Base-by-base conservation (phyloP, 495 filamentous ascomycete genomes). In the Penicillium cataractarum region DNA sequence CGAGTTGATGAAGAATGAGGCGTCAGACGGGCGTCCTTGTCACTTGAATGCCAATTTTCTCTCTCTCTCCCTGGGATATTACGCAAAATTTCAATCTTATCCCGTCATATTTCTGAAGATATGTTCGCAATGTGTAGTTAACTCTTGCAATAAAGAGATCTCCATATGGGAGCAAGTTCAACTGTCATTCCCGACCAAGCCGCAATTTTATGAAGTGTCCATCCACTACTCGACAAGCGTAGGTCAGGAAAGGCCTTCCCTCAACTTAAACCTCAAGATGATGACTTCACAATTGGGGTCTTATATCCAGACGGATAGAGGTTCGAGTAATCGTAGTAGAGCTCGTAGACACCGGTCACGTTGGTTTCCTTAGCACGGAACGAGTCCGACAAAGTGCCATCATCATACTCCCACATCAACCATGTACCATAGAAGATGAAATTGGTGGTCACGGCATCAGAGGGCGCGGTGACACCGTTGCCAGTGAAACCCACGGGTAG, bases 391-490 rank as follows among this genome's bases (percentile, higher is more conserved):
- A 70, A 35, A 10, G 44, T 17, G 0, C 65, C 64, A 52, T 35
- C 44, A 35, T 55, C 26, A 8, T 61, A 48, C 39, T 68, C 56
- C 62, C 65, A 72, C 67, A 68, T 65, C 39, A 68, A 49, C 33
- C 61, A 68, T 2, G 37, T 65, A 35, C 67, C 70, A 19, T 67
- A 72, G 48, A 68, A 72, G 35, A 67, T 22, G 50, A 65, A 72
- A 15, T 46, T 35, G 3, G 62, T 46, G 13, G 53, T 54, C 0
- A 19, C 40, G 0, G 67, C 67, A 64, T 64, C 65, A 4, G 58
- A 61, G 8, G 70, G 67, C 2, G 52, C 58, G 8, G 46, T 39
- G 26, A 27, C 13, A 2, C 58, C 60, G 26, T 71, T 69, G 1
- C 61, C 63, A 21, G 67, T 72, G 53, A 72, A 72, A 1, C 70